These are phyloP conservation scores for Venturia carpophila DNA, from an alignment of 2,329 filamentous ascomycete species.

Conservation along the genomic window DNA sequence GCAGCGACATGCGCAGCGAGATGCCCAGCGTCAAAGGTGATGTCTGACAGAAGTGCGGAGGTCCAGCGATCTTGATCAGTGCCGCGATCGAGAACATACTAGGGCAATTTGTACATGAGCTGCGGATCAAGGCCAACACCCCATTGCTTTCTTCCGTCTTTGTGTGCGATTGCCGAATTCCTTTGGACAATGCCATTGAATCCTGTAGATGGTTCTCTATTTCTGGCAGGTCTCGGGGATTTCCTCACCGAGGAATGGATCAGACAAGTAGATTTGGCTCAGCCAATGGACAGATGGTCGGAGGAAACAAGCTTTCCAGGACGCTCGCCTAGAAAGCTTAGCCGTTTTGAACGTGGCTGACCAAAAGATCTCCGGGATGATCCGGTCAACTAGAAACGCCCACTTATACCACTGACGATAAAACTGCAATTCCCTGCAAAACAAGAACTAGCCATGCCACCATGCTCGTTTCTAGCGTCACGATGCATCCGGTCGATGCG, in stretches of 20 bases:
- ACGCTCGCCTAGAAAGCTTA: not conserved
- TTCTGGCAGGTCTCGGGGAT: not conserved
- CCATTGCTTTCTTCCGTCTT: not conserved
- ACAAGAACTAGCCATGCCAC: not conserved
- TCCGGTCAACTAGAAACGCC: not conserved
- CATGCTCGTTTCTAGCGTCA: not conserved
- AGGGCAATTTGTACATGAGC: not conserved
- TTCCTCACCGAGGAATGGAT: too few species aligned
- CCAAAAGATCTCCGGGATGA: not conserved
- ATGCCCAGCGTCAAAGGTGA: too few species aligned
- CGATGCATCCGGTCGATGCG: not conserved
- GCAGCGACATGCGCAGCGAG: too few species aligned
- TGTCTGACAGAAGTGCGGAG: not conserved
- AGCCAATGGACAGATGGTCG: not conserved
- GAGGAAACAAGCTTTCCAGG: not conserved
- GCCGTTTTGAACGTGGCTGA: not conserved
- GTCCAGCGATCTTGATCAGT: not conserved
- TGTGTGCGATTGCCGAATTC: not conserved
- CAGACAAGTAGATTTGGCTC: not conserved
- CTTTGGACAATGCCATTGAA: not conserved
- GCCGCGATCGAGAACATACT: not conserved
- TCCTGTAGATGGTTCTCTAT: not conserved
- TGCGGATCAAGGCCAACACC: not conserved
- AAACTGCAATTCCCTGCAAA: conserved; percentile 2
- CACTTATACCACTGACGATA: not conserved